Evolutionary conservation across 805 yeast species (phyloP), one percentile per base, ranked within the genome.

Genomic region (Cyberlindnera maritima): DNA sequence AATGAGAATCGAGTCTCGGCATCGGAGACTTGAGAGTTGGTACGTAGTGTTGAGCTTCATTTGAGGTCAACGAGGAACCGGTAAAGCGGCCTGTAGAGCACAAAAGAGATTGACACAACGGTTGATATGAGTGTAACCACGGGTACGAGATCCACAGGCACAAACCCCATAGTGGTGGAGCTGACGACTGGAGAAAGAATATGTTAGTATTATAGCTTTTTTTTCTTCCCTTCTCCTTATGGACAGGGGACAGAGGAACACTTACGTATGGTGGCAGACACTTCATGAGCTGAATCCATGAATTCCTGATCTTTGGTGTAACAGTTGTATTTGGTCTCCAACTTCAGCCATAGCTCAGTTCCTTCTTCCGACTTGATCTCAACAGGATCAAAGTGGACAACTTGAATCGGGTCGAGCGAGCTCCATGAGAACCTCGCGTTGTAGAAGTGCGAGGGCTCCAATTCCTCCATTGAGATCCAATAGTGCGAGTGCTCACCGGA

Each of bases 401-500:
- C 43, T 7, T 50, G 41, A 17, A 57, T 44, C 2, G 61, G 58
- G 36, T 59, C 60, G 13, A 57, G 46, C 7, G 63, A 49, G 39
- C 58, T 56, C 61, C 61, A 59, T 2, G 59, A 52, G n/a, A 55
- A 45, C 35, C 57, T 46, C 1, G 51, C 56, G 40, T 53, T 52
- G 43, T 54, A 51, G n/a, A 44, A 36, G 2, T 13, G 13, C 3
- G 19, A 21, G 7, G 40, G 40, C 13, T 23, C 36, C 14, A 43
- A 13, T 11, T 46, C 54, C 6, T 43, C 38, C 10, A 55, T 5
- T 3, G 45, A 2, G 20, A 46, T 39, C 46, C 41, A 47, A 11
- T 44, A 31, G 10, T 20, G 21, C 0, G 41, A 11, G 2, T 40
- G 4, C 6, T 40, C 36, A 3, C 39, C 14, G 3, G 40, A 19